Evolutionary conservation across 495 filamentous ascomycete species (phyloP).

Genomic region (Paragyromitra xinjiangensis): DNA sequence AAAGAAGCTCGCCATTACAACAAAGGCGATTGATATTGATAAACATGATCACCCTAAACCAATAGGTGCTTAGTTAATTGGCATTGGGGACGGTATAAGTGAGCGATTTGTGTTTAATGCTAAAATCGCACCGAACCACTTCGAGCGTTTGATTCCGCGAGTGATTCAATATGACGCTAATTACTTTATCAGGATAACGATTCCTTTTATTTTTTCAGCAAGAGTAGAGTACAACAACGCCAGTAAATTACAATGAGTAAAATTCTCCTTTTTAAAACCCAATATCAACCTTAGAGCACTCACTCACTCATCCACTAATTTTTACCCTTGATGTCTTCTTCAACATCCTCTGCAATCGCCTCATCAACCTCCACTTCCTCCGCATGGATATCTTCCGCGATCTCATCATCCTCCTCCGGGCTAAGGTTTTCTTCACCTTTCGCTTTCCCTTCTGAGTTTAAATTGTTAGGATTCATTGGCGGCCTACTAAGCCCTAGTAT

Average conservation of each 20-base stretch:
- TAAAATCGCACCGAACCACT: too few species aligned
- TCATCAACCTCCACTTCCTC: slow-evolving; percentile 53
- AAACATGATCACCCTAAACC: too few species aligned
- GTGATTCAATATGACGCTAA: slow-evolving; percentile 9
- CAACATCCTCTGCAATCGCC: slow-evolving; percentile 39
- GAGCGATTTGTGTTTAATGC: too few species aligned
- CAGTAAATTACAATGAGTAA: slow-evolving; percentile 22
- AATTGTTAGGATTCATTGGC: not conserved
- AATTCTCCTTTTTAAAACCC: slow-evolving; percentile 7
- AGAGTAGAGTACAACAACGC: slow-evolving; percentile 12
- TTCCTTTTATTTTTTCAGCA: not conserved
- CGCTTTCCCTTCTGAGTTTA: not conserved
- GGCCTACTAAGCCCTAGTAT: slow-evolving; percentile 34
- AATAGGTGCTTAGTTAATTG: too few species aligned
- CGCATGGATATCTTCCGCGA: slow-evolving; percentile 65
- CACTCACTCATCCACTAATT: slow-evolving; percentile 3
- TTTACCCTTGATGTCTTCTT: slow-evolving; percentile 25
- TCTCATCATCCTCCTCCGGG: slow-evolving; percentile 57
- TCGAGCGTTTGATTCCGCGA: not conserved
- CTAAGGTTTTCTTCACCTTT: slow-evolving; percentile 11
- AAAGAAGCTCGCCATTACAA: too few species aligned
- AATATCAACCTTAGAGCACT: not conserved
- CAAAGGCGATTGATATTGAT: too few species aligned
- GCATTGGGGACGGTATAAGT: too few species aligned
- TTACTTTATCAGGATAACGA: too few species aligned